Percentiles rank a stretch among this genome's conserved stretches.
Conservation (phyloP, 192 early-diverging fungal species). For the Coemansia sp. region DNA sequence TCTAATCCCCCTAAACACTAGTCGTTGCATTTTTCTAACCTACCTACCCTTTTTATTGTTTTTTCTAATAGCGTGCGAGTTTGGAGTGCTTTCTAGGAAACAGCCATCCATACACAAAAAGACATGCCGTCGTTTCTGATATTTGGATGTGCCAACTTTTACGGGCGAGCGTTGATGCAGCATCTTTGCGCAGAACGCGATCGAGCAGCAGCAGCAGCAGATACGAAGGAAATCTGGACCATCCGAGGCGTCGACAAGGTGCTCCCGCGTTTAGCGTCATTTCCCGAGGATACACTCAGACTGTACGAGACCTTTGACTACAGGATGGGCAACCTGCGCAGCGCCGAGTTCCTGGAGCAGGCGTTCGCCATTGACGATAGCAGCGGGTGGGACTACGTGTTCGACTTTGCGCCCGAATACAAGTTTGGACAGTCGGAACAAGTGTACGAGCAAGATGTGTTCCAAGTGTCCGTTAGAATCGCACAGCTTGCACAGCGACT, state of each 20-base stretch:
- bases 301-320: constrained; percentile 38
- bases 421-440: constrained; percentile 86
- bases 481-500: constrained; percentile 81
- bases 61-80: too few species aligned
- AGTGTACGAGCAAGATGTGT: constrained; percentile 57
- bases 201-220: background rate
- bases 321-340: constrained; percentile 49
- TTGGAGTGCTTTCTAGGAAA: too few species aligned
- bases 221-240: constrained; percentile 12
- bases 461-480: constrained; percentile 68
- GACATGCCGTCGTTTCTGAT: constrained; percentile 43
- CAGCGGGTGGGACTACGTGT: constrained; percentile 82
- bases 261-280: constrained; percentile 36
- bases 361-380: constrained; percentile 71
- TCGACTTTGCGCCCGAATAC: constrained; percentile 93
- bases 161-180: constrained; percentile 41
- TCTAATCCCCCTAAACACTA: too few species aligned
- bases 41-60: background rate
- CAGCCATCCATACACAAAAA: background rate
- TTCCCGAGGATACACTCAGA: constrained; percentile 17
- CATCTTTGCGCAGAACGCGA: constrained; percentile 34
- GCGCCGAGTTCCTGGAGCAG: constrained; percentile 56
- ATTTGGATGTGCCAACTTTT: constrained; percentile 45
- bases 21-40: background rate
- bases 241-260: constrained; percentile 49